phyloP scores from a whole-genome alignment of 1,284 basidiomycete species.

The Boletus sp. region DNA sequence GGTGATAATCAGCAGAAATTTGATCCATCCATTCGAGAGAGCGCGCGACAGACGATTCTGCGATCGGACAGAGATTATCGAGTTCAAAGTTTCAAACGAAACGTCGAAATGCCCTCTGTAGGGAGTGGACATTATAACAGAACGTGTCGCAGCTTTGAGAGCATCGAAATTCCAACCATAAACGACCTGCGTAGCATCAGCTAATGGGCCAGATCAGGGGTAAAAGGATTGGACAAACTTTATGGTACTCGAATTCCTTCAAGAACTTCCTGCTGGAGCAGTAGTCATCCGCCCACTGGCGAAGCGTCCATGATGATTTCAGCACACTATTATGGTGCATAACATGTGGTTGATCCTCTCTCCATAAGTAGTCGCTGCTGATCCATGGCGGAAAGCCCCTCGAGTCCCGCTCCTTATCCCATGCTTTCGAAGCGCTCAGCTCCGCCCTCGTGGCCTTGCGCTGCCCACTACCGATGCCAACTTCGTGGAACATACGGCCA shows the following conservation, averaged over 20 bases:
- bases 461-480: constrained; percentile 35
- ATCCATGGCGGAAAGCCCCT: constrained; percentile 46
- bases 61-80: constrained; percentile 56
- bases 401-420: constrained; percentile 30
- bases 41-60: constrained; percentile 56
- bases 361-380: constrained; percentile 23
- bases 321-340: constrained; percentile 33
- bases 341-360: constrained; percentile 24
- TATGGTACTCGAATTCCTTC: constrained; percentile 64
- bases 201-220: neutral
- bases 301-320: constrained; percentile 50
- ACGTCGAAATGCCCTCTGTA: constrained; percentile 53
- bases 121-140: constrained; percentile 47
- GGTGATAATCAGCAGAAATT: constrained; percentile 57
- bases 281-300: constrained; percentile 71
- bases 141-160: constrained; percentile 50
- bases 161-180: constrained; percentile 68
- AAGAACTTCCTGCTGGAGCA: constrained; percentile 55
- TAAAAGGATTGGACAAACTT: constrained; percentile 36
- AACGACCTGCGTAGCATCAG: constrained; percentile 39
- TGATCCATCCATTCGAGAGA: constrained; percentile 62
- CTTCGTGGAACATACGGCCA: constrained; percentile 50
- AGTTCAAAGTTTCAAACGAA: constrained; percentile 41
- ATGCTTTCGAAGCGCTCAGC: constrained; percentile 31
- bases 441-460: constrained; percentile 32